A percentile compares a stretch with the other conserved stretches of the same genome.
These are phyloP conservation scores for Aspergillus kassunensis DNA, from an alignment of 495 filamentous ascomycete genomes.

Conservation along the genomic window DNA sequence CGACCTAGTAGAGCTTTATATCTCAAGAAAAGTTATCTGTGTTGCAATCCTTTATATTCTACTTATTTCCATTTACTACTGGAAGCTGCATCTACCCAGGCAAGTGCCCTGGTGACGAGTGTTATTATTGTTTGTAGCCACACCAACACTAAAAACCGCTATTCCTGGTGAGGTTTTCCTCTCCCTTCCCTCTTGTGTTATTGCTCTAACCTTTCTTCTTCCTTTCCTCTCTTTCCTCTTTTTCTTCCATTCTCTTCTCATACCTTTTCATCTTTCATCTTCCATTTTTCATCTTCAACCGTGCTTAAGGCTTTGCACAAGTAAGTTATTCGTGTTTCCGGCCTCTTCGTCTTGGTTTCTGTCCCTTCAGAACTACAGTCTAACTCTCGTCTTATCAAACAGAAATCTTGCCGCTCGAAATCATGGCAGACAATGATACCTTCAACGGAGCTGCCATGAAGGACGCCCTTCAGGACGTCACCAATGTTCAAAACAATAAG, in stretches of 20 bases:
- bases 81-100: neutral
- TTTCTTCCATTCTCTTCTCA: constrained; percentile 13
- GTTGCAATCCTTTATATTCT: too few species aligned
- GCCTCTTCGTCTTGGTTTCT: neutral
- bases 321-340: neutral
- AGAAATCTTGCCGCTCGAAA: too few species aligned
- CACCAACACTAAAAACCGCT: neutral
- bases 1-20: too few species aligned
- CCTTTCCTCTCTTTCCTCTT: constrained; percentile 4
- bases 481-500: constrained; percentile 28
- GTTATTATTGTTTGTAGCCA: neutral
- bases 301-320: neutral
- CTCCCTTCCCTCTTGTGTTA: constrained; percentile 9
- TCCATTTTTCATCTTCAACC: neutral
- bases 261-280: neutral
- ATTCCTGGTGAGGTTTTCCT: constrained; percentile 5
- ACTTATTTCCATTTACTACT: too few species aligned
- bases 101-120: too few species aligned
- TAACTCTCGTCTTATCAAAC: too few species aligned
- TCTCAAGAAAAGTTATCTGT: too few species aligned
- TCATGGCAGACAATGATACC: constrained; percentile 15
- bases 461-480: constrained; percentile 34
- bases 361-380: too few species aligned
- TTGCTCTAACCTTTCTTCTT: constrained; percentile 3
- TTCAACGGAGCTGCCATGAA: constrained; percentile 22